Base-by-base conservation (phyloP, 345 rosid species). In the Bretschneidera sinensis region DNA sequence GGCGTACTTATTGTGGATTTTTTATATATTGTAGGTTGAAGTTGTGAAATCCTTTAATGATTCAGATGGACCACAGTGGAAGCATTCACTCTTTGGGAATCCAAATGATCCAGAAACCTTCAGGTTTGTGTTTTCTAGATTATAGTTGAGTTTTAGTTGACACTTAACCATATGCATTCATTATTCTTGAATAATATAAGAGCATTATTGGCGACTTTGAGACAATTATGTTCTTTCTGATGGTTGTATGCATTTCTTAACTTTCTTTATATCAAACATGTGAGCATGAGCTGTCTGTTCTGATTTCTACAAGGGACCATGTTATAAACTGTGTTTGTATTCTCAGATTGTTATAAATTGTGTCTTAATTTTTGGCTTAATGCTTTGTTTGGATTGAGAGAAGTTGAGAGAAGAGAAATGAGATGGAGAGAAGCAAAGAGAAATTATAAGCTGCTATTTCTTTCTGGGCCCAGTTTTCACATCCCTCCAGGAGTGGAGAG, bases 31-130 rank as follows among this genome's bases (percentile, higher is more conserved):
- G 61, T 71, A 92, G 98, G 74, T 92, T 74, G 94, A 87, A 67
- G 88, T 89, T 70, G 96, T 89, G 35, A 87, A 84, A 74, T 84
- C 94, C 55, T 87, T 80, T 51, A 87, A 66, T 67, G 97, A 92
- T 67, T 74, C 89, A 1, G 96, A 89, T 61, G 85, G 90, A 54
- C 85, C 83, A 33, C 97, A 85, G 68, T 89, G 98, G 97, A 87
- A 79, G 77, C 88, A 70, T 75, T 92, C 98, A 47, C 89, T 87
- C 58, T 92, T 92, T 76, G 97, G 97, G 70, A 92, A 92, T 77
- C 98, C 98, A 71, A 92, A 79, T 76, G 98, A 92, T 67, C 66
- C 78, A 25, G 98, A 92, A 67, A 92, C 98, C 70, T 84, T 83
- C 84, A 89, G 98, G 98, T 92, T 66, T 64, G 78, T 69, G 35